Base-by-base conservation (phyloP, 495 filamentous ascomycete species). In the Penicilliopsis zonata region DNA sequence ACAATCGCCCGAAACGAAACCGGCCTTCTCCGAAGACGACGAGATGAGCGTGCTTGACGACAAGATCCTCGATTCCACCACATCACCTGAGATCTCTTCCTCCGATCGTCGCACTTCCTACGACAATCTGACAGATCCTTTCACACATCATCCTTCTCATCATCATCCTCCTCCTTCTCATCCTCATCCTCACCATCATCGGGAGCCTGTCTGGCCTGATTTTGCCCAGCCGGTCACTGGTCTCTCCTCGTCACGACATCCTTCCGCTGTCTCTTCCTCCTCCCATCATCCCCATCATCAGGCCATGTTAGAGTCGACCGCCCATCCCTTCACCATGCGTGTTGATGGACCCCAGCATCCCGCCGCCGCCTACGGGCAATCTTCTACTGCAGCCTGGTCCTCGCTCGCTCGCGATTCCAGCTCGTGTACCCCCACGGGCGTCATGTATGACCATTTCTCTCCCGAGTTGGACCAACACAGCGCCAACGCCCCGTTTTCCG, bases 41-140 rank as follows among this genome's bases (percentile, higher is more conserved):
- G 80, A 85, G 48, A 70, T 73, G 55, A 80, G 72, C 52, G 79
- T 86, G 54, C 63, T 92, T 41, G 84, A 92, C 59, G 81, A 88
- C 27, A 78, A 81, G 61, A 87, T 87, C 50, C 70, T 88, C 40
- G 83, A 86, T 53, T 42, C 70, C 66, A 49, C 72, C 10, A n/a
- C n/a, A n/a, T 72, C 76, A 20, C 61, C 84, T 43, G 77, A 82
- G 42, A 72, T 84, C 57, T 76, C 80, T 26, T 67, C 73, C 40
- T 69, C 77, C 59, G 58, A 66, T 42, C 61, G 56, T 61, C 71
- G 79, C 49, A 69, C 80, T 37, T 80, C 81, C 31, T 83, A 86
- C 56, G 76, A 77, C 39, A 72, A 77, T 30, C 53, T 63, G 21
- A 61, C 76, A 30, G 63, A 77, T 33, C 65, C 81, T 50, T 82